Base-by-base conservation (phyloP, 192 early-diverging fungal genomes). In the Mycoemilia scoparia region DNA sequence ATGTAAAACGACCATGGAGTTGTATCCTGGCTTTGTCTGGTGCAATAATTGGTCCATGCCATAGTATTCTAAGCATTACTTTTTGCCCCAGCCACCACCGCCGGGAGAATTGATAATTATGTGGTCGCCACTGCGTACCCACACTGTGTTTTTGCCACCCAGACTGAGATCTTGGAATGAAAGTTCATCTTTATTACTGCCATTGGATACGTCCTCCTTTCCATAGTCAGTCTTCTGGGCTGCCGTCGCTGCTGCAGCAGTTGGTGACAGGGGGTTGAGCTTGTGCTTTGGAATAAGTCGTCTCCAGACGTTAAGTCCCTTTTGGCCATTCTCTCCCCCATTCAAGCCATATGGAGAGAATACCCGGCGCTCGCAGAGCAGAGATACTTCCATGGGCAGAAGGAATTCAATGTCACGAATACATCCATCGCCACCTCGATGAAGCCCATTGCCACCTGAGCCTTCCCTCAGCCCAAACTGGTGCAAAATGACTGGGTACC, bases 321-420 rank as follows among this genome's bases (percentile, higher is more conserved):
- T 43, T 8, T 47, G 39, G 3, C 83, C 92, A 27, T 66, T 49
- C 12, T 69, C 61, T 15, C 92, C 92, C 11, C 87, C 87, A 5
- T 66, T 41, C 12, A 91, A 43, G 0, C 92, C 92, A 30, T 89
- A 93, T 2, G 92, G 92, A 17, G 56, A 46, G 40, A 79, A 82
- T 5, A 89, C 89, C 14, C 92, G 76, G 20, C 92, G 71, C 46
- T 97, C 92, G 7, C 81, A 80, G 10, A 97, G 56, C 33, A 97
- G 81, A 6, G 85, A 87, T 1, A 97, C 82, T 24, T 81, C 60
- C 43, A 97, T 70, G 4, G 71, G 50, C 41, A 84, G 76, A 17
- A 86, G 55, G 45, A 95, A 97, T 57, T 97, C 89, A 24, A 96
- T 69, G 32, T 95, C 88, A n/a, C 91, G 76, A 13, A 93, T 67